Conservation (phyloP, 345 rosid genomes). For the Corymbia maculata region DNA sequence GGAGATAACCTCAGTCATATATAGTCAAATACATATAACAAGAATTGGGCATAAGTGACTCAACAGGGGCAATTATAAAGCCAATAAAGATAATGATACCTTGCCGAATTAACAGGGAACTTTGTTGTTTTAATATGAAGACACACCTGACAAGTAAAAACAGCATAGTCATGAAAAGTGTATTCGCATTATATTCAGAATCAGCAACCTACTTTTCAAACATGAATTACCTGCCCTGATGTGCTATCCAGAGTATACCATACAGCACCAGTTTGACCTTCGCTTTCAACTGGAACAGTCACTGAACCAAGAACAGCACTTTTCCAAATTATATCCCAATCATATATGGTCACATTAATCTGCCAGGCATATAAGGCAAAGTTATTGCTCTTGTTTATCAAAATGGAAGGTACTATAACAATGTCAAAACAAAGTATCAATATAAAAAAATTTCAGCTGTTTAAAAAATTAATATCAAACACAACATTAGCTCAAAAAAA, state of each 20-base stretch:
- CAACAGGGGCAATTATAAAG: background rate
- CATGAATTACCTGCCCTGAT: constrained; percentile 76
- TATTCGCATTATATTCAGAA: background rate
- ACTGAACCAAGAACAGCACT: constrained; percentile 96
- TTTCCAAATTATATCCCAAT: constrained; percentile 99
- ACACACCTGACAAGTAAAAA: constrained; percentile 64
- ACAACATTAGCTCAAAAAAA: background rate
- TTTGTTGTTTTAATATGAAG: constrained; percentile 75
- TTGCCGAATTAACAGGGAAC: constrained; percentile 46
- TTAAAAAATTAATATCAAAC: background rate
- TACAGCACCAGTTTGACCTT: constrained; percentile 81
- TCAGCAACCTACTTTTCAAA: background rate
- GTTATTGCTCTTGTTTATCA: background rate
- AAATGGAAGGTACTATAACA: background rate
- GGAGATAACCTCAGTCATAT: background rate
- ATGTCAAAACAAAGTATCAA: background rate
- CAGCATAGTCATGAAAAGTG: background rate
- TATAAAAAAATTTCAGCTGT: background rate
- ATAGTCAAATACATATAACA: background rate
- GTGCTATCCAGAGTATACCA: constrained; percentile 88
- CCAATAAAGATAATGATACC: constrained; percentile 29
- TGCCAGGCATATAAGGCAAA: constrained; percentile 11
- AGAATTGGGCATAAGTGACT: background rate
- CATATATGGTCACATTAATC: constrained; percentile 94
- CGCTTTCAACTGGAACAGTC: constrained; percentile 72